phyloP scores from a whole-genome alignment of 768 basidiomycete genomes.

The Amanita molliuscula region DNA sequence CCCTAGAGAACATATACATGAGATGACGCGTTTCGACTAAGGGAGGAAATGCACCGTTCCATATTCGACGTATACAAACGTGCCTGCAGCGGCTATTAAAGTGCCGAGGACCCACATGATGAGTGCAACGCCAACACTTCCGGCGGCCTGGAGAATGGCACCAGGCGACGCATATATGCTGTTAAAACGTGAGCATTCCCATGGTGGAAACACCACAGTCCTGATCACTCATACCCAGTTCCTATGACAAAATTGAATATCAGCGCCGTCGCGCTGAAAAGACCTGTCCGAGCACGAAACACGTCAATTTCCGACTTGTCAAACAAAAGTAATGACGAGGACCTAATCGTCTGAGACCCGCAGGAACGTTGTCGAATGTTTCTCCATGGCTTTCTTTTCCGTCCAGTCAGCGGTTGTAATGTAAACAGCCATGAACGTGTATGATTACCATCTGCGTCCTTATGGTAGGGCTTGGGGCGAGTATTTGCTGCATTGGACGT shows the following conservation, averaged over 20 bases:
- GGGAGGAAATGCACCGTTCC: conserved; percentile 41
- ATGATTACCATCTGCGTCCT: not conserved
- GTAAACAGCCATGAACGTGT: not conserved
- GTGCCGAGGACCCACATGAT: conserved; percentile 66
- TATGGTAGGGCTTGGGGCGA: not conserved
- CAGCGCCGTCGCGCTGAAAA: conserved; percentile 48
- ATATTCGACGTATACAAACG: conserved; percentile 64
- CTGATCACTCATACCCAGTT: conserved; percentile 40
- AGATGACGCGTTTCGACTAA: not conserved
- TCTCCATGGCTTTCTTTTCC: conserved; percentile 19
- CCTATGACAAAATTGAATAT: conserved; percentile 74
- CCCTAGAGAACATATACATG: conserved; percentile 26
- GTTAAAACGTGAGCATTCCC: not conserved
- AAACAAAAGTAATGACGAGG: not conserved
- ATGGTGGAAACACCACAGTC: not conserved
- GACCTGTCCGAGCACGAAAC: conserved; percentile 19
- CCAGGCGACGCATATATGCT: conserved; percentile 69
- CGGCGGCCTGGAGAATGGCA: conserved; percentile 53
- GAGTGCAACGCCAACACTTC: conserved; percentile 60
- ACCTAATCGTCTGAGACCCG: conserved; percentile 42
- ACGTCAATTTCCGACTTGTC: not conserved
- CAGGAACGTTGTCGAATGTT: conserved; percentile 36
- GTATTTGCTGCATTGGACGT: not conserved
- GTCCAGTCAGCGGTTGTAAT: not conserved
- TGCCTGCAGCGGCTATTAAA: conserved; percentile 52